Evolutionary conservation across 1,139 yeast species (phyloP).

Genomic region (Lodderomyces parapsilosis): DNA sequence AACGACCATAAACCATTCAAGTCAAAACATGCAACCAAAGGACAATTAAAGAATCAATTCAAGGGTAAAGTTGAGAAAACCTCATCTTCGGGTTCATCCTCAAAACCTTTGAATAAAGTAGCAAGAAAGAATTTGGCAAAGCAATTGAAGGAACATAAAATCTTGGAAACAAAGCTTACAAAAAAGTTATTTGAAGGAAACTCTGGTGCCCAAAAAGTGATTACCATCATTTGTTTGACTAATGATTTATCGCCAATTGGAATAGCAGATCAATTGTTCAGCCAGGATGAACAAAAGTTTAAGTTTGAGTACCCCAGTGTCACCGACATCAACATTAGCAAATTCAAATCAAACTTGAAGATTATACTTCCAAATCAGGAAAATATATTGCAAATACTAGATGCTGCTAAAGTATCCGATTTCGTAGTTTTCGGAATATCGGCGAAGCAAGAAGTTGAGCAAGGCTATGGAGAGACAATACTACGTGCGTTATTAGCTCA

Average conservation of each 20-base stretch:
- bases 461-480: constrained; percentile 79
- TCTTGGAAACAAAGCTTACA: constrained; percentile 47
- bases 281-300: constrained; percentile 28
- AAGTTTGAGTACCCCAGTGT: constrained; percentile 47
- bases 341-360: constrained; percentile 76
- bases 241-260: constrained; percentile 61
- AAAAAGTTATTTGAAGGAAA: constrained; percentile 78
- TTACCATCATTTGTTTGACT: constrained; percentile 79
- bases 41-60: constrained; percentile 71
- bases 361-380: constrained; percentile 71
- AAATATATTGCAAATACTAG: constrained; percentile 69
- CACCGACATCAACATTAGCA: constrained; percentile 47
- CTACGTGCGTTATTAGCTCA: constrained; percentile 86
- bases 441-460: constrained; percentile 79
- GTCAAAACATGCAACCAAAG: constrained; percentile 88
- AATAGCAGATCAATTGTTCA: constrained; percentile 53
- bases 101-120: constrained; percentile 54
- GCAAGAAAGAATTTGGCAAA: constrained; percentile 79
- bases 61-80: constrained; percentile 87
- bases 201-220: constrained; percentile 77
- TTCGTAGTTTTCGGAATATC: constrained; percentile 84
- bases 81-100: constrained; percentile 23
- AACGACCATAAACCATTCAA: constrained; percentile 88
- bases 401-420: constrained; percentile 87
- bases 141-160: constrained; percentile 76